Base-by-base conservation (phyloP, 352 stramenopile species). In the Globisporangium paroecandrum region DNA sequence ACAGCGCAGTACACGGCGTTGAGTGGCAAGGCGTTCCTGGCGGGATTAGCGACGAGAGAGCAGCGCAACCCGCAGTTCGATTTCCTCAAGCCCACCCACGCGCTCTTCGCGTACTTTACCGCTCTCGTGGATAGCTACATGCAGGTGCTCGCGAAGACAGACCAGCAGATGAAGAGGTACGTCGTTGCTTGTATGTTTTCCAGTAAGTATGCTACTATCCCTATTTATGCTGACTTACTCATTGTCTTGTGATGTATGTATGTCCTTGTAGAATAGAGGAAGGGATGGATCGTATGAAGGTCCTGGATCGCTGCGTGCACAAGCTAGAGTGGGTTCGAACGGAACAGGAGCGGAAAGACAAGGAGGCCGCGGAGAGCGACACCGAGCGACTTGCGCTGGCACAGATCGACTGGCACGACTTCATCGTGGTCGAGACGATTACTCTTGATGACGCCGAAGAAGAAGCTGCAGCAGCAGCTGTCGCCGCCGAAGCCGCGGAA, bases 371-470 rank as follows among this genome's bases (percentile, higher is more conserved):
- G 9, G 86, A 89, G 49, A 90, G 76, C 61, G 89, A 95, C 55
- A 87, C 85, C 0, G 87, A 96, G 75, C 77, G 78, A 4, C 76
- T 87, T 15, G 89, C 87, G 54, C 69, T 90, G 18, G 77, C 84
- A 34, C 81, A 93, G 71, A 84, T 99, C 69, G 97, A 99, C 83
- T 99, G 98, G 98, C 95, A 99, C 77, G 97, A 99, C 79, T 99
- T 99, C 73, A 95, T 99, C 4, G 89, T 99, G 3, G 98, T 99
- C 0, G 97, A 99, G 76, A 99, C 95, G 13, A 99, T 99, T 71
- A 97, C 95, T 27, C 99, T 99, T 68, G 83, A 94, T 24, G 82
- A 93, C 38, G 83, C 97, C 49, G 93, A 98, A 74, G 82, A 94
- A 51, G 77, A 79, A 9, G 70, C 69, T 1, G 70, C 49, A 12